Conservation (phyloP, 2,329 filamentous ascomycete genomes). For the Xylariaceae sp. region DNA sequence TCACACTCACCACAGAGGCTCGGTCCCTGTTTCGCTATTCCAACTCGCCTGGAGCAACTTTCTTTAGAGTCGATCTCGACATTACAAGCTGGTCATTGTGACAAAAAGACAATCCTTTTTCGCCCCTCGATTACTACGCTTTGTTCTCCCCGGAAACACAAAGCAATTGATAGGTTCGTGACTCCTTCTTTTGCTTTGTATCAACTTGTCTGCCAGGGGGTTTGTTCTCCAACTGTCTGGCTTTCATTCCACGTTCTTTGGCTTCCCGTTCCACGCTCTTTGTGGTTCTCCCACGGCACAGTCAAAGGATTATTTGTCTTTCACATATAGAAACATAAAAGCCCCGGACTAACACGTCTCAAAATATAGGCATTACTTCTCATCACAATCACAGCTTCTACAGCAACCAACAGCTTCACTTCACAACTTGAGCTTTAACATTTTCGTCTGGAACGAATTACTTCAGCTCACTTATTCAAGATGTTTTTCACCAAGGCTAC, state of each 20-base stretch:
- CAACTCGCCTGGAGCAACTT: conserved; percentile 40
- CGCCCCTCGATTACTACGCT: conserved; percentile 19
- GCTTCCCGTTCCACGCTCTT: neutral
- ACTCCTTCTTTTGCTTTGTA: conserved; percentile 7
- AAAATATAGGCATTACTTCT: conserved; percentile 12
- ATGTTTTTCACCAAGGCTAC: conserved; percentile 48
- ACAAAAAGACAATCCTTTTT: conserved; percentile 23
- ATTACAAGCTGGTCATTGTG: conserved; percentile 25
- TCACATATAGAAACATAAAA: conserved; percentile 1
- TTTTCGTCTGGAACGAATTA: conserved; percentile 40
- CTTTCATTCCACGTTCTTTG: conserved; percentile 1
- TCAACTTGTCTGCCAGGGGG: conserved; percentile 16
- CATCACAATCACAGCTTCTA: conserved; percentile 18
- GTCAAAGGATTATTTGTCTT: neutral
- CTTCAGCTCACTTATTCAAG: conserved; percentile 38
- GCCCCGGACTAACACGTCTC: conserved; percentile 7
- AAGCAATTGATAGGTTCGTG: conserved; percentile 28
- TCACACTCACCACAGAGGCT: conserved; percentile 16
- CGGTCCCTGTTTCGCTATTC: neutral
- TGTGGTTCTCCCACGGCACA: neutral
- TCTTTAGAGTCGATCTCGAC: conserved; percentile 32
- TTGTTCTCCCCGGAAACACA: conserved; percentile 23
- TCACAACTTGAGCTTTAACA: conserved; percentile 23
- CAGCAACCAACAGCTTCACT: conserved; percentile 25
- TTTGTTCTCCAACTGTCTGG: conserved; percentile 10